Percentiles rank a stretch among this genome's conserved stretches.
phyloP scores from a whole-genome alignment of 768 basidiomycete species.

The Lyophyllum decastes region DNA sequence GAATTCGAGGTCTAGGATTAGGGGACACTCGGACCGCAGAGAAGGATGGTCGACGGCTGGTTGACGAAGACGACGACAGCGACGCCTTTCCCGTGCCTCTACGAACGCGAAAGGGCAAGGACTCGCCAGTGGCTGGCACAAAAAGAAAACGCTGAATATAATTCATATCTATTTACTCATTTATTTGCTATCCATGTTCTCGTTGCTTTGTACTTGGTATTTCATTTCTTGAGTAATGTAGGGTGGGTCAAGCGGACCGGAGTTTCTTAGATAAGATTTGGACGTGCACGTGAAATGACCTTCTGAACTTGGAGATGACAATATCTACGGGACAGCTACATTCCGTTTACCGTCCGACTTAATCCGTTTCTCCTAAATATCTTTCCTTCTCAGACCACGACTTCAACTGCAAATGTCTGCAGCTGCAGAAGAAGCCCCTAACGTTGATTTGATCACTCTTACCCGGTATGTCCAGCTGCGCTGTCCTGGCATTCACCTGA shows the following conservation, averaged over 20 bases:
- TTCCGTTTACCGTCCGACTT: slow-evolving; percentile 25
- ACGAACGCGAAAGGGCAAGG: slow-evolving; percentile 67
- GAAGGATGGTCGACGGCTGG: slow-evolving; percentile 22
- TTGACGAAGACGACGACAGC: slow-evolving; percentile 70
- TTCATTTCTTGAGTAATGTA: neutral
- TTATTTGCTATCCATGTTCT: neutral
- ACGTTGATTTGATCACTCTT: slow-evolving; percentile 88
- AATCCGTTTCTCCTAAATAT: slow-evolving; percentile 2
- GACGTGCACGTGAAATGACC: slow-evolving; percentile 29
- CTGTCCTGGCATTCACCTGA: neutral
- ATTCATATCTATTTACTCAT: slow-evolving; percentile 16
- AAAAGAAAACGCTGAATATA: slow-evolving; percentile 65
- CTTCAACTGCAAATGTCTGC: slow-evolving; percentile 35
- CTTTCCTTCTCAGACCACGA: neutral
- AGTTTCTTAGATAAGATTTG: slow-evolving; percentile 18
- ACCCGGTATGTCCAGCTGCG: slow-evolving; percentile 62
- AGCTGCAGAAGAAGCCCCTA: slow-evolving; percentile 69
- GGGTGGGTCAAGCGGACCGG: slow-evolving; percentile 14
- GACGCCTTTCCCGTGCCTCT: slow-evolving; percentile 74
- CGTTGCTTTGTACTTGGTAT: neutral
- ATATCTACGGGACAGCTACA: slow-evolving; percentile 11
- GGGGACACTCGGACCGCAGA: slow-evolving; percentile 25
- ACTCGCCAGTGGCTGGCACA: slow-evolving; percentile 47
- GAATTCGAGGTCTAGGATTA: slow-evolving; percentile 49
- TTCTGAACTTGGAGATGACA: neutral